phyloP scores from a whole-genome alignment of 2,329 filamentous ascomycete genomes.

The Elsinoe fawcettii region DNA sequence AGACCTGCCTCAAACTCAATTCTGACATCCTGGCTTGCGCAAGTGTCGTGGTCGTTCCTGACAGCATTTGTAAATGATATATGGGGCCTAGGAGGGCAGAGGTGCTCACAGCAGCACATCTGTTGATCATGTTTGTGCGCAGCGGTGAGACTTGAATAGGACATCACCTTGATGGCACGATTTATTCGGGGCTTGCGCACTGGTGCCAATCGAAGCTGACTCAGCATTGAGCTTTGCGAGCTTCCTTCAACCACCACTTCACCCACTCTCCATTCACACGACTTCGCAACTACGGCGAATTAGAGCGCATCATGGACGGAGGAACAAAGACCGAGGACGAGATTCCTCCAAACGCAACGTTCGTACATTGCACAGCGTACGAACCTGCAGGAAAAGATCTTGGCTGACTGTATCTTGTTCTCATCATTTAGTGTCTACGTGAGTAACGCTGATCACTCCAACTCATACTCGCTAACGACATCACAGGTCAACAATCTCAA shows the following conservation, averaged over 20 bases:
- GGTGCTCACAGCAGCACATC: no score
- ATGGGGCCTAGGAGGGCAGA: no score
- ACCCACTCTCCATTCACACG: no score
- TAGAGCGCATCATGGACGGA: not conserved
- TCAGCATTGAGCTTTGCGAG: not conserved
- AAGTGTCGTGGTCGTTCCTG: no score
- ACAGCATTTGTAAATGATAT: no score
- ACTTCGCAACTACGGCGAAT: no score
- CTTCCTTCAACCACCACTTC: not conserved
- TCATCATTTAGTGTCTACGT: slow-evolving; percentile 26
- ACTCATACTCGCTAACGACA: slow-evolving; percentile 11
- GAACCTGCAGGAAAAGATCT: slow-evolving; percentile 26
- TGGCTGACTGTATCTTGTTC: slow-evolving; percentile 21
- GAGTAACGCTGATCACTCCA: slow-evolving; percentile 16
- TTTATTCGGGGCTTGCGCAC: not conserved
- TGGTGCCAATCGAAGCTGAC: not conserved
- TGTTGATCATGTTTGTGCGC: not conserved
- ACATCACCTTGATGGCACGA: not conserved
- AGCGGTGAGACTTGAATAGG: not conserved
- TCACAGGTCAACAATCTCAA: slow-evolving; percentile 69
- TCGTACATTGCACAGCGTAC: slow-evolving; percentile 38
- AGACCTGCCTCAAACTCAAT: slow-evolving; percentile 2
- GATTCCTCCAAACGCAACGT: slow-evolving; percentile 30
- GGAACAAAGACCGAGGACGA: not conserved
- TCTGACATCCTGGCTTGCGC: not conserved